Conservation (phyloP, 106 monocot genomes). For the Apostasia ramifera region DNA sequence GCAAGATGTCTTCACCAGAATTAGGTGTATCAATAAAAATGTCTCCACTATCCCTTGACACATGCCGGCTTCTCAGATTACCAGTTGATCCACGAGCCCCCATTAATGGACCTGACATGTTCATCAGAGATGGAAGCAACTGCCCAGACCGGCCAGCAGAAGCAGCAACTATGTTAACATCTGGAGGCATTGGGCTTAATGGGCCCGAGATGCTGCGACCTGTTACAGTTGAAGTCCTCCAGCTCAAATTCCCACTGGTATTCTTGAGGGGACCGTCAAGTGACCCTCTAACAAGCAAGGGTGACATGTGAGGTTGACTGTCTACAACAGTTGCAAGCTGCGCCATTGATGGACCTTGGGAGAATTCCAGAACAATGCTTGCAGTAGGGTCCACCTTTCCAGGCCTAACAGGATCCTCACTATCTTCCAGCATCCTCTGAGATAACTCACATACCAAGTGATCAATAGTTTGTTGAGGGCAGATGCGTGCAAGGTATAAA, state of each 20-base stretch:
- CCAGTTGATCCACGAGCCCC: constrained; percentile 76
- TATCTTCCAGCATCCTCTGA: constrained; percentile 93
- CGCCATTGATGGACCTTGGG: constrained; percentile 61
- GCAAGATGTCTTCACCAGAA: constrained; percentile 71
- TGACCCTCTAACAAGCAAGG: constrained; percentile 95
- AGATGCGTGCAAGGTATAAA: constrained; percentile 93
- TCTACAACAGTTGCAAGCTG: constrained; percentile 66
- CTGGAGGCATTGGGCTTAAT: constrained; percentile 71
- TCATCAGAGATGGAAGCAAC: constrained; percentile 81
- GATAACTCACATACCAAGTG: constrained; percentile 93
- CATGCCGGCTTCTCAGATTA: constrained; percentile 83
- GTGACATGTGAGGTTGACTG: constrained; percentile 95
- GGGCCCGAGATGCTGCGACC: constrained; percentile 92
- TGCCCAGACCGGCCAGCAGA: constrained; percentile 79
- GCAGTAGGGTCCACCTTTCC: constrained; percentile 49
- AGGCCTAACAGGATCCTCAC: constrained; percentile 49
- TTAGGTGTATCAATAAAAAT: constrained; percentile 70
- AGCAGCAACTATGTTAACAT: constrained; percentile 45
- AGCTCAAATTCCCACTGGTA: constrained; percentile 74
- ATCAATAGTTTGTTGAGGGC: constrained; percentile 95
- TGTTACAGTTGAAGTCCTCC: constrained; percentile 72
- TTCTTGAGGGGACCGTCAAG: constrained; percentile 78
- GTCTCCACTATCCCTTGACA: constrained; percentile 95
- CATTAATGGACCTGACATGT: constrained; percentile 98
- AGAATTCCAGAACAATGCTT: constrained; percentile 81